phyloP scores from a whole-genome alignment of 163 green algal genomes.

The Chlorella variabilis region DNA sequence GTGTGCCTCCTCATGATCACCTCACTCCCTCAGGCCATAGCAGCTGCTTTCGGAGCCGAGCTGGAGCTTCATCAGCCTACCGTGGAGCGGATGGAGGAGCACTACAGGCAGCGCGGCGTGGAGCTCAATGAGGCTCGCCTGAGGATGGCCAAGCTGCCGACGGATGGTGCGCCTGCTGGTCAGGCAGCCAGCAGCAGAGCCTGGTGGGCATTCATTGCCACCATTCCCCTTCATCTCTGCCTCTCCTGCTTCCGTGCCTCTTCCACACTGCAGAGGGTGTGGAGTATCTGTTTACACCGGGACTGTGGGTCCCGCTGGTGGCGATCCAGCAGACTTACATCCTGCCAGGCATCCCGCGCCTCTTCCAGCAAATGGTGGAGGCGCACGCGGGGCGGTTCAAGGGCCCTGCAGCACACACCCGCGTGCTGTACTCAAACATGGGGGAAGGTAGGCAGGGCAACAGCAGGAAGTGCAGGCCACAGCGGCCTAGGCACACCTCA shows the following conservation, averaged over 20 bases:
- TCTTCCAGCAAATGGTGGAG: constrained; percentile 76
- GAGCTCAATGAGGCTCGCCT: constrained; percentile 83
- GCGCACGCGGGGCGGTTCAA: constrained; percentile 66
- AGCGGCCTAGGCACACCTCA: background rate
- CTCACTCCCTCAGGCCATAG: background rate
- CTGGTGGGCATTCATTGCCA: background rate
- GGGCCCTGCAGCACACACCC: constrained; percentile 34
- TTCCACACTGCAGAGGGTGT: constrained; percentile 11
- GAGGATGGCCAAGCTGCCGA: constrained; percentile 77
- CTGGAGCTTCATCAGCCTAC: constrained; percentile 78
- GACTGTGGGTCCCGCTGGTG: constrained; percentile 74
- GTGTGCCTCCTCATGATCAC: background rate
- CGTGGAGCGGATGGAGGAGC: constrained; percentile 67
- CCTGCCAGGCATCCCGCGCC: constrained; percentile 77
- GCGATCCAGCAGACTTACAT: constrained; percentile 57
- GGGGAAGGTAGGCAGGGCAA: constrained; percentile 54
- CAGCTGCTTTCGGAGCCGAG: background rate
- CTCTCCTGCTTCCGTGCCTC: background rate
- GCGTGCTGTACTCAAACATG: constrained; percentile 55
- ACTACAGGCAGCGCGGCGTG: constrained; percentile 66
- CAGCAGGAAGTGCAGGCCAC: background rate
- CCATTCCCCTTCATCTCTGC: background rate
- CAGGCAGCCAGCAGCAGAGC: background rate
- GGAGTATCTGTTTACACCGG: constrained; percentile 61
- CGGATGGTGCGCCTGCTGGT: background rate